Conservation (phyloP, 768 basidiomycete genomes). For the Lactarius sp. region DNA sequence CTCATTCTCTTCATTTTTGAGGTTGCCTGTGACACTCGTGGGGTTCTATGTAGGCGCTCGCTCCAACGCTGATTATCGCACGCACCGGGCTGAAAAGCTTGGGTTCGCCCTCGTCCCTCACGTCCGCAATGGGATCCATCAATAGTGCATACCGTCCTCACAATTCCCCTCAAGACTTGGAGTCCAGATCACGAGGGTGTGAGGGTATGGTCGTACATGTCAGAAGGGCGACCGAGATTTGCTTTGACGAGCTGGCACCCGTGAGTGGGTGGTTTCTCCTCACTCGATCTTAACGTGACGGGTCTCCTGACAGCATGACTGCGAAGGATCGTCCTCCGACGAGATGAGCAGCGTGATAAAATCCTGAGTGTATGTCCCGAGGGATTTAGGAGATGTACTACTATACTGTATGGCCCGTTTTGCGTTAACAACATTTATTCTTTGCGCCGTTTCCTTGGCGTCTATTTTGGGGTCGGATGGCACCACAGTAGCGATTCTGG, state of each 20-base stretch:
- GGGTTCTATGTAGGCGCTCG: not conserved
- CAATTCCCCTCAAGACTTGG: not conserved
- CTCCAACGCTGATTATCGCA: constrained; percentile 17
- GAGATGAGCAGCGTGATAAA: no score
- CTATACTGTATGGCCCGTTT: no score
- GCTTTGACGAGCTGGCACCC: not conserved
- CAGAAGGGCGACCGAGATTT: constrained; percentile 8
- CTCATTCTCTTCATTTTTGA: not conserved
- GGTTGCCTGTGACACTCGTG: not conserved
- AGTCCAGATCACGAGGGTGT: not conserved
- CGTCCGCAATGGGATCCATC: constrained; percentile 5
- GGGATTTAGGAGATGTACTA: no score
- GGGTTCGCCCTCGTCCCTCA: not conserved
- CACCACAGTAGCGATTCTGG: no score
- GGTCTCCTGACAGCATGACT: no score
- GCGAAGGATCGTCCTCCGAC: no score
- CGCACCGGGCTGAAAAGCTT: constrained; percentile 2
- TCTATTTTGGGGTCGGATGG: no score
- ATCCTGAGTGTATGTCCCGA: no score
- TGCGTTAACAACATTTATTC: no score
- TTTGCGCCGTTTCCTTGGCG: no score
- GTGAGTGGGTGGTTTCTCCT: not conserved
- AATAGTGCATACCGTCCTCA: not conserved
- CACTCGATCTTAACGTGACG: no score
- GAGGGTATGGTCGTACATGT: not conserved